Evolutionary conservation across 1,284 basidiomycete species (phyloP), one percentile per base, ranked within the genome.

Genomic region (Gymnopus androsaceus): DNA sequence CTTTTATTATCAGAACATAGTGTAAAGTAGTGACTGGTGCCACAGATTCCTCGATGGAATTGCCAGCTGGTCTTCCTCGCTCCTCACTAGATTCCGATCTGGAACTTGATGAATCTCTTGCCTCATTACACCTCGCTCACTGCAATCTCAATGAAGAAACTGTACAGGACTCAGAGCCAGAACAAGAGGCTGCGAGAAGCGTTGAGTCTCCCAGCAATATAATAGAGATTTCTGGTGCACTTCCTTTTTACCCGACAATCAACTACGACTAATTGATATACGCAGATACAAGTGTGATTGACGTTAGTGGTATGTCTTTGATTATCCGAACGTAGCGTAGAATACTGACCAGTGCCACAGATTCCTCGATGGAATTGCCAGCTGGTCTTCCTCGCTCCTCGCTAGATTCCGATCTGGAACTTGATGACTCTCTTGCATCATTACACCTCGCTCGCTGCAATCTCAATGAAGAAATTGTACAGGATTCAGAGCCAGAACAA

Each of bases 401-500:
- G 4, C n/a, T 37, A n/a, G n/a, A n/a, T n/a, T 37, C 38, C 34
- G 53, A 51, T 15, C 54, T 53, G 17, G 57, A 58, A 27, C 42
- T 53, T 30, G 56, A 57, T 31, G 37, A 44, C 9, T 45, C 36
- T n/a, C 37, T 52, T 6, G 48, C 53, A 1, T 21, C 49, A 8
- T 31, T 58, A 9, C 33, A 28, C 23, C 54, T 79, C 1, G n/a
- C n/a, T n/a, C n/a, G n/a, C n/a, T n/a, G n/a, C n/a, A n/a, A n/a
- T n/a, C n/a, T 49, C 15, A 62, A 62, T n/a, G 64, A 65, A 17
- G 81, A 82, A 51, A 59, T 81, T 30, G 75, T 87, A 2, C 81
- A 82, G 33, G 86, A 89, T 69, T 88, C 86, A 0, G 87, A 88
- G 66, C 85, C 85, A 21, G 86, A 88, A 66, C 74, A 85, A 55